A percentile compares a stretch with the other conserved stretches of the same genome.
Evolutionary conservation across 1,284 basidiomycete species (phyloP).

Genomic region (Schizophyllum commune): DNA sequence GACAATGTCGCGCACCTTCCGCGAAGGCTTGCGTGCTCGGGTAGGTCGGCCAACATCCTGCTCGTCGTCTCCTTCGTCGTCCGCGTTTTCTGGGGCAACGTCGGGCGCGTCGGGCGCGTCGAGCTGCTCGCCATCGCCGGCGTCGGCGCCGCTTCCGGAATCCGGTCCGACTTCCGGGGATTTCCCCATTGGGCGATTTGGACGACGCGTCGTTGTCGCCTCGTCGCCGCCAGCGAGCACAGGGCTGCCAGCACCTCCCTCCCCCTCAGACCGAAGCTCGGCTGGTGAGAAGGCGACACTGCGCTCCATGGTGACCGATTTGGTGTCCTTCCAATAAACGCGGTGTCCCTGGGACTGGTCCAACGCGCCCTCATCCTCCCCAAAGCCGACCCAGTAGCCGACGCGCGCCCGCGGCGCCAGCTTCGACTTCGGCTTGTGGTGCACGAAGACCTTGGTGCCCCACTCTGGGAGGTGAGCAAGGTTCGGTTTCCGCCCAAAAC

Average conservation of each 20-base stretch:
- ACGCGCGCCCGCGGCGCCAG: neutral
- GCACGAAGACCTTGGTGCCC: neutral
- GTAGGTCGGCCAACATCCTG: no score
- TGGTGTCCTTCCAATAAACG: neutral
- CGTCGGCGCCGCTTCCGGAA: no score
- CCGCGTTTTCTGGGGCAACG: no score
- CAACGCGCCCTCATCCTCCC: no score
- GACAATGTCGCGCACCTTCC: neutral
- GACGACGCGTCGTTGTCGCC: no score
- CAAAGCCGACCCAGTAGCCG: neutral
- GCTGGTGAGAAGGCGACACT: neutral
- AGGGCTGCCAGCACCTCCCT: no score
- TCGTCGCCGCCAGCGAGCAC: no score
- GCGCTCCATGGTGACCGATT: neutral
- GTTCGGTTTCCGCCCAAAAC: neutral
- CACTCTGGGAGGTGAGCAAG: neutral
- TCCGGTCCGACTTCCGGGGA: no score
- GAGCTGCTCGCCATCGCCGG: no score
- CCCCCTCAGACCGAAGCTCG: neutral
- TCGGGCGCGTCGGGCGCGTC: no score
- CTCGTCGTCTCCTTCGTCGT: no score
- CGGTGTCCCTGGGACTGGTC: neutral
- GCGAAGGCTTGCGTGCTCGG: neutral
- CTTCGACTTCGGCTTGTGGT: neutral
- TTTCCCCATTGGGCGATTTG: no score